A percentile compares a stretch with the other conserved stretches of the same genome.
Conservation (phyloP, 768 basidiomycete genomes). For the Kockovaella imperatae region DNA sequence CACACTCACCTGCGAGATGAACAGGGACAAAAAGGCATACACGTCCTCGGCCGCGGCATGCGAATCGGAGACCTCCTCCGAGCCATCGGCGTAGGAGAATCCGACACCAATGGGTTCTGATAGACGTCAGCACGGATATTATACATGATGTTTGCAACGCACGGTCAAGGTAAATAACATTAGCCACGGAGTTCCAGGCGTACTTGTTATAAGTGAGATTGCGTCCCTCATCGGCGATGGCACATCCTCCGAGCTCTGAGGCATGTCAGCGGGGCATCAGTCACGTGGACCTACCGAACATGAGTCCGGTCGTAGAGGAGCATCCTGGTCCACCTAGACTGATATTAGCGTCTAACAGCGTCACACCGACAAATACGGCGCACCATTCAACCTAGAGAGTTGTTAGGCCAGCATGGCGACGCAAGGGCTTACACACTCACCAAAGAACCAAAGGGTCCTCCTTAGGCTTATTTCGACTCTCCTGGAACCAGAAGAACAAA, state of each 20-base stretch:
- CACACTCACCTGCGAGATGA: constrained; percentile 58
- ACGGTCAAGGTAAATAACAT: constrained; percentile 47
- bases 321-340: constrained; percentile 35
- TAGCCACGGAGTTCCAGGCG: constrained; percentile 77
- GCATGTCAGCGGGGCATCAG: not conserved
- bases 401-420: constrained; percentile 59
- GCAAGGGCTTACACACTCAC: constrained; percentile 42
- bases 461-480: constrained; percentile 64
- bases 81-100: constrained; percentile 66
- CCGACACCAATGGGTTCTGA: constrained; percentile 72
- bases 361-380: not conserved
- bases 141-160: not conserved
- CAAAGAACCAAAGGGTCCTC: constrained; percentile 79
- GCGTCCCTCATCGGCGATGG: constrained; percentile 59
- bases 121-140: constrained; percentile 7
- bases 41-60: constrained; percentile 87
- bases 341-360: too few relatives aligned
- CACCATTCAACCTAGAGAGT: constrained; percentile 19
- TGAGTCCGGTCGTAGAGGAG: constrained; percentile 69
- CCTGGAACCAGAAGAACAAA: constrained; percentile 83
- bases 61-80: constrained; percentile 61
- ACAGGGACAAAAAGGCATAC: constrained; percentile 45
- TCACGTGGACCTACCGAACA: constrained; percentile 52
- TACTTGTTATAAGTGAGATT: constrained; percentile 55
- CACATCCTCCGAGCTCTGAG: constrained; percentile 73